Conservation (phyloP, 352 stramenopile genomes). For the Pythium periplocum region DNA sequence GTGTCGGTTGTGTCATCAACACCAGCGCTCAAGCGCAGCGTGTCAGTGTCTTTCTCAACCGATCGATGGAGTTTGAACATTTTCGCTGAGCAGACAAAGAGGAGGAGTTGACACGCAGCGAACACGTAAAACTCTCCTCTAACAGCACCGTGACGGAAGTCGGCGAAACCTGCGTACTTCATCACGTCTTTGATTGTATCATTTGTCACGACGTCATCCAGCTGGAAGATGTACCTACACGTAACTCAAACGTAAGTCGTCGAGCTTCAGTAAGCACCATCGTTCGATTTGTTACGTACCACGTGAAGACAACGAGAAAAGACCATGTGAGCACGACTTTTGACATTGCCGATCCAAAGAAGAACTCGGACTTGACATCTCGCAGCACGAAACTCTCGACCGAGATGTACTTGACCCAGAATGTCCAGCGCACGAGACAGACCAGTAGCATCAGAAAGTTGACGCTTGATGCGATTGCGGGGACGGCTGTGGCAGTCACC, state of each 20-base stretch:
- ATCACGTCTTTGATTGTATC: slow-evolving; percentile 28
- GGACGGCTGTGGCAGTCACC: slow-evolving; percentile 50
- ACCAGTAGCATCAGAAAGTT: slow-evolving; percentile 59
- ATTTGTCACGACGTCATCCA: slow-evolving; percentile 33
- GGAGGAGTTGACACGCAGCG: slow-evolving; percentile 39
- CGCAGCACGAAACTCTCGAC: slow-evolving; percentile 37
- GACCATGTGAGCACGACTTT: slow-evolving; percentile 39
- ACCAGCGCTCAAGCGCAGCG: background rate
- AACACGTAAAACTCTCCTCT: slow-evolving; percentile 73
- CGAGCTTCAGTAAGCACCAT: background rate
- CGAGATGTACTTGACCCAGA: slow-evolving; percentile 53
- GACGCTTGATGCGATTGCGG: slow-evolving; percentile 40
- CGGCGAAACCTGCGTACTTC: slow-evolving; percentile 52
- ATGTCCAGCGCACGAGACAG: slow-evolving; percentile 62
- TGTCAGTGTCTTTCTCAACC: slow-evolving; percentile 10
- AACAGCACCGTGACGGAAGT: slow-evolving; percentile 37
- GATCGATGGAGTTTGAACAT: slow-evolving; percentile 55
- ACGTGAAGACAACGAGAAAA: slow-evolving; percentile 43
- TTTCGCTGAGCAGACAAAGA: slow-evolving; percentile 60
- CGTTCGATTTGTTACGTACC: slow-evolving; percentile 21
- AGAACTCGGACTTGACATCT: slow-evolving; percentile 20
- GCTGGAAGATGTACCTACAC: slow-evolving; percentile 46
- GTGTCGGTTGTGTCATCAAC: no score
- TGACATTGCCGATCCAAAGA: slow-evolving; percentile 36
- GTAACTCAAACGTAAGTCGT: background rate